Conservation (phyloP, 1,139 yeast genomes). For the Suhomyces chickasaworum region DNA sequence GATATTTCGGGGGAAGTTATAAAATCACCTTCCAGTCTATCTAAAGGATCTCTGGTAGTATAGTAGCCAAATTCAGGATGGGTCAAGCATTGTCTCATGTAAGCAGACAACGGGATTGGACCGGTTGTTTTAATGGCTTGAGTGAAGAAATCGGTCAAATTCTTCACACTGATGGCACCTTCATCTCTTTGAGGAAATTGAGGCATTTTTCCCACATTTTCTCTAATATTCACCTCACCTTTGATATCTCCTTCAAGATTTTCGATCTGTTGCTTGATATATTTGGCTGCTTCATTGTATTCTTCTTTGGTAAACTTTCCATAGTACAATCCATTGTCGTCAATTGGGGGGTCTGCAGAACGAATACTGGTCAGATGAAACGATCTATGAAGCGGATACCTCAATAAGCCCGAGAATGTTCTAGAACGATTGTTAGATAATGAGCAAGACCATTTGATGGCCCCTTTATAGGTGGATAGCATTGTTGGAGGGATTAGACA, state of each 20-base stretch:
- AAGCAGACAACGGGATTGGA: constrained; percentile 71
- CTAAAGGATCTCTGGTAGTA: constrained; percentile 75
- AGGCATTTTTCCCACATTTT: constrained; percentile 38
- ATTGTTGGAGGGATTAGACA: background rate
- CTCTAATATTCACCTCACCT: constrained; percentile 42
- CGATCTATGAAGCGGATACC: too few species aligned
- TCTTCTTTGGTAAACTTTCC: constrained; percentile 46
- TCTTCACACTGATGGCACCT: constrained; percentile 23
- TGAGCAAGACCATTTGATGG: background rate
- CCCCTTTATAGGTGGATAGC: background rate
- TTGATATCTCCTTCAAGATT: constrained; percentile 41
- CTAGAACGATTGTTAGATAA: background rate
- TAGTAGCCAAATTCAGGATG: constrained; percentile 82
- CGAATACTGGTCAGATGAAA: background rate
- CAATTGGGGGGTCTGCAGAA: constrained; percentile 20
- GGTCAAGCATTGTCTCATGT: constrained; percentile 80
- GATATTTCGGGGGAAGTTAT: constrained; percentile 87
- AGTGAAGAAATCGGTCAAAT: constrained; percentile 44
- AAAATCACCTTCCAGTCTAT: constrained; percentile 66
- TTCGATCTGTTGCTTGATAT: constrained; percentile 37
- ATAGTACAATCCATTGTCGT: constrained; percentile 29
- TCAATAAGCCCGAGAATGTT: background rate
- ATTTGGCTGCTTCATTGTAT: constrained; percentile 41
- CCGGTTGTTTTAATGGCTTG: constrained; percentile 71
- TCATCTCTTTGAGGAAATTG: constrained; percentile 34